These are phyloP conservation scores for Eimeria necatrix DNA, from an alignment of 169 alveolate species.

Conservation along the genomic window DNA sequence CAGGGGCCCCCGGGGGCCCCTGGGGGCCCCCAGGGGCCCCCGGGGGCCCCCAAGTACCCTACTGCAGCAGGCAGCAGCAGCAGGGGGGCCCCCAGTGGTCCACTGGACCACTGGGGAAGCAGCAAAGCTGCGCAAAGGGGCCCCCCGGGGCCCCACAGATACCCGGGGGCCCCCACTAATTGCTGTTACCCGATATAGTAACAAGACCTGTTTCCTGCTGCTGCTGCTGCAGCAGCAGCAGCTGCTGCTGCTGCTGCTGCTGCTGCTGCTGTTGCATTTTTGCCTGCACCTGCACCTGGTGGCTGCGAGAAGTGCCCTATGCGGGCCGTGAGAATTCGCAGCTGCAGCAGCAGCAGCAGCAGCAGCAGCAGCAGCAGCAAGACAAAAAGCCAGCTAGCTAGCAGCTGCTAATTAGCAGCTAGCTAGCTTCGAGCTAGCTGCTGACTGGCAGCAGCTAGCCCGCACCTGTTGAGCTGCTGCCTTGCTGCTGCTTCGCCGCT, in stretches of 20 bases:
- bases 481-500: background rate
- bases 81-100: background rate
- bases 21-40: background rate
- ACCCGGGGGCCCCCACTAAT: background rate
- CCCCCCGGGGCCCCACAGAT: slow-evolving; percentile 24
- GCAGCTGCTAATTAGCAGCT: background rate
- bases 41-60: background rate
- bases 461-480: slow-evolving; percentile 37
- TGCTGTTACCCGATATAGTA: background rate
- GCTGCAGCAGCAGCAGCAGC: slow-evolving; percentile 58
- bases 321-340: background rate
- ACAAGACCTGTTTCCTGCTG: background rate
- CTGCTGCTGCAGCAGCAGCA: slow-evolving; percentile 35
- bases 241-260: slow-evolving; percentile 49
- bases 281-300: background rate
- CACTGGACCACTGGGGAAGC: no score
- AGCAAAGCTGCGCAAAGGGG: no score
- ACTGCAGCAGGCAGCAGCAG: slow-evolving; percentile 6
- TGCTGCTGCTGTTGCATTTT: slow-evolving; percentile 14
- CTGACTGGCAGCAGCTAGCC: no score
- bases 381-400: background rate
- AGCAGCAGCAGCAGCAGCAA: slow-evolving; percentile 1
- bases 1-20: no score
- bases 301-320: background rate
- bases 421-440: background rate